Evolutionary conservation across 148 eudicot species (phyloP).

Genomic region (Amaranthus cruentus): DNA sequence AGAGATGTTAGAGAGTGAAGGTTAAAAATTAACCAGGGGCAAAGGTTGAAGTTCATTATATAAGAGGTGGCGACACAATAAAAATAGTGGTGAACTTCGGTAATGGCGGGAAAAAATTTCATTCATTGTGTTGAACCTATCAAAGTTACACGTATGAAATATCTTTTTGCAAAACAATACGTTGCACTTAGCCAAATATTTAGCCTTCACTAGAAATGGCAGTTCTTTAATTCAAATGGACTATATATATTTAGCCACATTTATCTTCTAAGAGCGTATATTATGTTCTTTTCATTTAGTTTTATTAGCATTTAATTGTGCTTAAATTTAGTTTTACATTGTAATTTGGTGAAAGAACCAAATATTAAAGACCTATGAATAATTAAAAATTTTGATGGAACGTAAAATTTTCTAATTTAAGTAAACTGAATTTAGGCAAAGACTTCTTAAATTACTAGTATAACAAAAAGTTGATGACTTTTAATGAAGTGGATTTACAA

Average conservation of each 20-base stretch:
- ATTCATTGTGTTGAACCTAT: too few species aligned
- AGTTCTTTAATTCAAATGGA: background rate
- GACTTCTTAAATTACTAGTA: too few species aligned
- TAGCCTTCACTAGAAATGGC: constrained; percentile 1
- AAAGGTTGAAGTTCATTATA: too few species aligned
- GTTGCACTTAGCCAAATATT: background rate
- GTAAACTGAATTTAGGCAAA: background rate
- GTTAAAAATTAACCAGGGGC: too few species aligned
- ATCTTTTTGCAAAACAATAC: background rate
- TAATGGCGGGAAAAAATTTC: too few species aligned
- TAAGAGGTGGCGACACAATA: too few species aligned
- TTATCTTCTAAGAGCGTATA: too few species aligned
- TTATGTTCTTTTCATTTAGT: background rate
- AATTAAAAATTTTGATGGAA: background rate
- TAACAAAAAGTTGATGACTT: too few species aligned
- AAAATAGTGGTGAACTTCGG: too few species aligned
- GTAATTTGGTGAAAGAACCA: background rate
- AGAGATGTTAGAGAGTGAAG: too few species aligned
- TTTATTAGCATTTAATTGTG: constrained; percentile 10
- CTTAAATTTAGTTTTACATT: constrained; percentile 3
- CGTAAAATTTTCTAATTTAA: background rate
- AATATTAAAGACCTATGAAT: constrained; percentile 3
- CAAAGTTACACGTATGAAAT: background rate
- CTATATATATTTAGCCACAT: background rate
- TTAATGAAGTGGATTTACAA: too few species aligned